Base-by-base conservation (phyloP, 305 asterid species). In the Euphrasia arctica region DNA sequence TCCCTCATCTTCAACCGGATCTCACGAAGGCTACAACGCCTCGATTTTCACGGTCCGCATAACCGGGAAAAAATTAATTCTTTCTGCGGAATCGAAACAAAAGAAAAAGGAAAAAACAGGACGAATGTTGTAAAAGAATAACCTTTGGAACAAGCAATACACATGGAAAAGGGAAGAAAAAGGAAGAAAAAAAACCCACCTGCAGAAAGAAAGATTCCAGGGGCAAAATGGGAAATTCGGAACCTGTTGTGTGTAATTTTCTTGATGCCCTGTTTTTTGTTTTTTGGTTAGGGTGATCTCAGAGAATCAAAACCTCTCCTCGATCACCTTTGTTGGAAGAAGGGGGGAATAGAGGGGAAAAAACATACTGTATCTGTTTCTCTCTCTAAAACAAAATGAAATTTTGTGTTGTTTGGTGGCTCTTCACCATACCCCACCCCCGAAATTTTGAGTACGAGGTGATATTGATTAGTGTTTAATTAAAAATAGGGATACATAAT, bases 271-370 rank as follows among this genome's bases (percentile, higher is more conserved):
- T 28, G 31, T 28, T 28, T 28, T 28, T 28, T 1, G 39, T 34
- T 36, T 5, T 32, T 32, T 6, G 78, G 75, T 76, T 88, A 82
- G 88, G 84, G 83, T 85, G 95, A 87, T 87, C 95, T 87, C 88
- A 89, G 95, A 87, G 87, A 77, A 75, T 75, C 74, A 77, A 72
- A 78, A 78, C 71, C 74, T 79, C 88, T 78, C 95, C 73, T 79
- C 95, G 95, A 85, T 85, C 95, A 85, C 73, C 95, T 76, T 60
- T 72, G 77, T 84, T 91, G 81, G 97, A 83, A 85, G 80, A 79
- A 74, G 31, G 78, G 86, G 83, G 73, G 43, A 67, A 54, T 69
- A 45, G 58, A 71, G 39, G 1, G 49, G 12, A 58, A 34, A 3
- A 58, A 9, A 0, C 59, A 68, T 75, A n/a, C 81, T 78, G 74